Evolutionary conservation across 768 basidiomycete genomes (phyloP).

Genomic region (Mycena leptocephala): DNA sequence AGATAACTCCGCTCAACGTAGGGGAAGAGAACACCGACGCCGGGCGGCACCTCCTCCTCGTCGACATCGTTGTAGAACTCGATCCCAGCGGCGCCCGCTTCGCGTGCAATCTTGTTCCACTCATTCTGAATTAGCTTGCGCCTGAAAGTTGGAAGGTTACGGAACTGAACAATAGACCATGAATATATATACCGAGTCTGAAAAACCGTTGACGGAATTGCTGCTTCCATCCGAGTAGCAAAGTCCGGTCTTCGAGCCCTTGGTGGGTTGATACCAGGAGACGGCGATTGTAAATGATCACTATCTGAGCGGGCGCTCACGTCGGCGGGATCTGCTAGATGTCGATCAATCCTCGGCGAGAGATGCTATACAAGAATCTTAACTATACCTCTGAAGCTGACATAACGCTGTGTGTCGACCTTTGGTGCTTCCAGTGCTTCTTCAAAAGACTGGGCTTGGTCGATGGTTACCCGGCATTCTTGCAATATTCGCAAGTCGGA

Average conservation of each 20-base stretch:
- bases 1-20: constrained; percentile 21
- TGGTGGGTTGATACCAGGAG: background rate
- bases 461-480: background rate
- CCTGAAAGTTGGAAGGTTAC: background rate
- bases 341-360: background rate
- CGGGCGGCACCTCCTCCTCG: constrained; percentile 26
- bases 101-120: too few relatives aligned
- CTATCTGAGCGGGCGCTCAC: background rate
- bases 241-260: background rate
- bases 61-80: constrained; percentile 30
- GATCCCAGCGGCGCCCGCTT: too few relatives aligned
- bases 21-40: constrained; percentile 20
- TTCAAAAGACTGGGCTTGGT: background rate
- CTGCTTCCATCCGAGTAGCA: too few relatives aligned
- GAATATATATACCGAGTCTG: constrained; percentile 2
- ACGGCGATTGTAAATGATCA: background rate
- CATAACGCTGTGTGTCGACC: too few relatives aligned
- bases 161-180: background rate
- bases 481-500: constrained; percentile 6
- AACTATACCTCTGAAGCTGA: too few relatives aligned
- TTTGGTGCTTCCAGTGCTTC: background rate
- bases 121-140: too few relatives aligned
- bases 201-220: background rate
- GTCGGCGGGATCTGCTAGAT: background rate
- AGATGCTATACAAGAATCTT: too few relatives aligned